phyloP scores from a whole-genome alignment of 208 protist genomes.

The Kentomonas sorsogonicus region DNA sequence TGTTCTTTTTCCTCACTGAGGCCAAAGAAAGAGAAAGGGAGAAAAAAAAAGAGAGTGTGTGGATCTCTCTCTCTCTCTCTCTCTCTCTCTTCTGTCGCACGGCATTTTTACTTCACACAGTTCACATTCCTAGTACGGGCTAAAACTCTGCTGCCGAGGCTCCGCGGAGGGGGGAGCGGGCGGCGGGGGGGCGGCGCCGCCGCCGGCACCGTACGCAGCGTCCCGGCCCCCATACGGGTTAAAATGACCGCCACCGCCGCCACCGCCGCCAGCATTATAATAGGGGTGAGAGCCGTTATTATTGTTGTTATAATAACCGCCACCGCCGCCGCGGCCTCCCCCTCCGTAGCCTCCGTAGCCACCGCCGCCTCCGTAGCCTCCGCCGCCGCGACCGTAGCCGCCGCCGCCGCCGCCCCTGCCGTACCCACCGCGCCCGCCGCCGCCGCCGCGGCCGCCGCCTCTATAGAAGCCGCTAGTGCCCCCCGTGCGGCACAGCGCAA shows the following conservation, averaged over 20 bases:
- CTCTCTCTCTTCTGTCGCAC: background rate
- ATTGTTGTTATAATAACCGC: too few species aligned
- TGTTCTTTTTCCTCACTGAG: background rate
- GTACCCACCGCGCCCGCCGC: conserved; percentile 24
- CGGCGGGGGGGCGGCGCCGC: conserved; percentile 6
- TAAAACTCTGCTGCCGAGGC: conserved; percentile 28
- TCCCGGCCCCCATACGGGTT: conserved; percentile 8
- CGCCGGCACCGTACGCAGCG: conserved; percentile 9
- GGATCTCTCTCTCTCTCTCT: background rate
- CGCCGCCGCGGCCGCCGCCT: conserved; percentile 22
- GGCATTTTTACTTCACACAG: conserved; percentile 1
- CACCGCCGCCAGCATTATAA: conserved; percentile 11
- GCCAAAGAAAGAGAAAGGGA: background rate
- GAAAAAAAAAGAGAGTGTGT: background rate
- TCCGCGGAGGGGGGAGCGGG: background rate
- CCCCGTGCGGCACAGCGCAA: conserved; percentile 22
- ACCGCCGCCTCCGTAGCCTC: conserved; percentile 17
- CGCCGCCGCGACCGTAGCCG: conserved; percentile 14
- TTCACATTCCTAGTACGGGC: conserved; percentile 24
- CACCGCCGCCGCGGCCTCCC: conserved; percentile 14
- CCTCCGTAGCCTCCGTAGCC: conserved; percentile 12
- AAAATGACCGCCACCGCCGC: background rate
- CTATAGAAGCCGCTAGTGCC: conserved; percentile 18
- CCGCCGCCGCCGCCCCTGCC: conserved; percentile 15
- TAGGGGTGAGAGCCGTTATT: background rate